These are phyloP conservation scores for Boletus sp. DNA, from an alignment of 768 basidiomycete species.

Conservation along the genomic window DNA sequence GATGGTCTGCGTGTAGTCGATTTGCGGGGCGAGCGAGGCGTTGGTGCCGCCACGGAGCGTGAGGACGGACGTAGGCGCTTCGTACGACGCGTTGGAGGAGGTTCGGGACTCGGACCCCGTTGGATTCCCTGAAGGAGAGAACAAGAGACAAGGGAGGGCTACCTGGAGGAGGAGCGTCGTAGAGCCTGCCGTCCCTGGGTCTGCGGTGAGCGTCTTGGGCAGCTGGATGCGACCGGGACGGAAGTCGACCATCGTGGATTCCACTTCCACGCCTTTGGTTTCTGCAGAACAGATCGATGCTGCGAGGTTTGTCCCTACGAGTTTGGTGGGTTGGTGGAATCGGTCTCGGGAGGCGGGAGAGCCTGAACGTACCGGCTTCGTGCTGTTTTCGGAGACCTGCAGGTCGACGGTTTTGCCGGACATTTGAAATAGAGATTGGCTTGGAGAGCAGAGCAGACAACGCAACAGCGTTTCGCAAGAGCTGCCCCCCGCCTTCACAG, in stretches of 20 bases:
- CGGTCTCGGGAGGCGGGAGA: neutral
- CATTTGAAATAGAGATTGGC: conserved; percentile 57
- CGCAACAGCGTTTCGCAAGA: conserved; percentile 66
- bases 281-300: conserved; percentile 56
- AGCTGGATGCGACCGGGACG: conserved; percentile 45
- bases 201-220: conserved; percentile 43
- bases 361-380: conserved; percentile 48
- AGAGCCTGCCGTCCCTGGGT: conserved; percentile 64
- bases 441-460: conserved; percentile 64
- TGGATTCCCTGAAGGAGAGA: conserved; percentile 33
- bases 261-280: conserved; percentile 53
- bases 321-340: neutral
- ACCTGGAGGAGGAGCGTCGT: conserved; percentile 71
- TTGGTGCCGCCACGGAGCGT: conserved; percentile 71
- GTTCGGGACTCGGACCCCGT: neutral
- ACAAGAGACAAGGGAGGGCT: conserved; percentile 66
- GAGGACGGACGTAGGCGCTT: conserved; percentile 42
- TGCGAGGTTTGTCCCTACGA: conserved; percentile 61
- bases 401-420: conserved; percentile 55
- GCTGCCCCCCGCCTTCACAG: conserved; percentile 65
- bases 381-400: conserved; percentile 76
- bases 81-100: neutral
- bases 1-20: conserved; percentile 67
- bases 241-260: conserved; percentile 56
- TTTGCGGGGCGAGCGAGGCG: conserved; percentile 66